These are phyloP conservation scores for Bombardia bombarda DNA, from an alignment of 495 filamentous ascomycete species.

Conservation along the genomic window DNA sequence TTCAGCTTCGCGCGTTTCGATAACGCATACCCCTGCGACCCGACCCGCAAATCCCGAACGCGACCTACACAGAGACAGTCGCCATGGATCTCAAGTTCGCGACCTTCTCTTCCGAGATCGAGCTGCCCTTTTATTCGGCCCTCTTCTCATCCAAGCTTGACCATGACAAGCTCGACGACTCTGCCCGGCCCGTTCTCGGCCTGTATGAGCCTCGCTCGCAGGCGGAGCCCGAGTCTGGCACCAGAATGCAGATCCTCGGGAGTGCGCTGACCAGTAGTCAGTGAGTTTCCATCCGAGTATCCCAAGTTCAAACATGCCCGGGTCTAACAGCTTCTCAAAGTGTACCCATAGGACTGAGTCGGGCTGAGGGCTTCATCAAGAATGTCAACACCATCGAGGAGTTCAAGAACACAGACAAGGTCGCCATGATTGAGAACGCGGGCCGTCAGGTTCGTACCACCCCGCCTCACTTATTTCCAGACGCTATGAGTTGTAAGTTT, in stretches of 20 bases:
- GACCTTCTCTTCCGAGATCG: constrained; percentile 86
- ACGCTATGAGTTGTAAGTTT: no score
- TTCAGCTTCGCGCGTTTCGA: no score
- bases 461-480: neutral
- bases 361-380: constrained; percentile 88
- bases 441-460: constrained; percentile 64
- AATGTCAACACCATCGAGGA: constrained; percentile 96
- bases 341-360: constrained; percentile 59
- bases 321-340: constrained; percentile 36
- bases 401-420: constrained; percentile 70
- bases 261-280: constrained; percentile 74
- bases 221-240: constrained; percentile 60
- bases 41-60: no score
- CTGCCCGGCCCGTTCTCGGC: constrained; percentile 77
- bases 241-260: constrained; percentile 80
- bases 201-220: constrained; percentile 75
- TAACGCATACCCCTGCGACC: no score
- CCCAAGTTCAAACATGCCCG: neutral
- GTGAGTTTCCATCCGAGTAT: constrained; percentile 44
- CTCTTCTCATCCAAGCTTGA: constrained; percentile 88
- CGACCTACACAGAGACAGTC: neutral
- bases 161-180: constrained; percentile 91
- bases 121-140: constrained; percentile 86
- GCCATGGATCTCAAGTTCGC: constrained; percentile 51
- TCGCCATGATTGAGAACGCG: constrained; percentile 59